These are phyloP conservation scores for Ramichloridium luteum DNA, from an alignment of 2,329 filamentous ascomycete genomes.

Conservation along the genomic window DNA sequence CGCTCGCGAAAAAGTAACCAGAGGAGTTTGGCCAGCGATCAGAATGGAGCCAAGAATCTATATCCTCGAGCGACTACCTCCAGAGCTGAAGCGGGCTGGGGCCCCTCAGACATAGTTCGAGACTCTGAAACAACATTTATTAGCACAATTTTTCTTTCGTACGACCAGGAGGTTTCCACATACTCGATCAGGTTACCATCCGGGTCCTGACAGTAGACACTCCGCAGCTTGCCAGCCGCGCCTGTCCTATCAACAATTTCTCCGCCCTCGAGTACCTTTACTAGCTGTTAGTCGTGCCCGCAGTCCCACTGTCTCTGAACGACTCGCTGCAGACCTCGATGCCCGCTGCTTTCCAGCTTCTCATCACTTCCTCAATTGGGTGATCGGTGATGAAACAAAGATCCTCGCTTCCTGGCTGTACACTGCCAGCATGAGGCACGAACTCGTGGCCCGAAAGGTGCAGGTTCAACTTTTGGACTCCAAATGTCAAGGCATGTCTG, in stretches of 20 bases:
- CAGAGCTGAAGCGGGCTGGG: conserved; percentile 4
- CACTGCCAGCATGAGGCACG: conserved; percentile 44
- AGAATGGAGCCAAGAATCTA: conserved; percentile 42
- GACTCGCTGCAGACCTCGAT: conserved; percentile 35
- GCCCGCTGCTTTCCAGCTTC: conserved; percentile 30
- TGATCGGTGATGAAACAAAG: conserved; percentile 47
- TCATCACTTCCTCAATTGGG: conserved; percentile 36
- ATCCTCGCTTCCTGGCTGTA: conserved; percentile 46
- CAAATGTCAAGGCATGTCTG: conserved; percentile 45
- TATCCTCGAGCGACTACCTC: conserved; percentile 32
- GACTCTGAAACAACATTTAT: conserved; percentile 15
- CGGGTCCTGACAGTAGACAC: conserved; percentile 49
- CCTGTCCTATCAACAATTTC: conserved; percentile 44
- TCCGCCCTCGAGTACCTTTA: conserved; percentile 32
- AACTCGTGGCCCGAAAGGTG: conserved; percentile 48
- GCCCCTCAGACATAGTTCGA: conserved; percentile 20
- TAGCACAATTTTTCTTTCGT: no score
- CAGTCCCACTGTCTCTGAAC: conserved; percentile 5
- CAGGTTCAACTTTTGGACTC: conserved; percentile 49
- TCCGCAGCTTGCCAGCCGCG: conserved; percentile 42
- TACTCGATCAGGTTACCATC: conserved; percentile 53
- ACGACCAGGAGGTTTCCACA: no score
- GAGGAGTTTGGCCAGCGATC: conserved; percentile 45
- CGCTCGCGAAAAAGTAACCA: conserved; percentile 25
- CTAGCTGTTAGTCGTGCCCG: conserved; percentile 2